A percentile compares a stretch with the other conserved stretches of the same genome.
phyloP scores from a whole-genome alignment of 1,284 basidiomycete species.

The Pascua guehoae region DNA sequence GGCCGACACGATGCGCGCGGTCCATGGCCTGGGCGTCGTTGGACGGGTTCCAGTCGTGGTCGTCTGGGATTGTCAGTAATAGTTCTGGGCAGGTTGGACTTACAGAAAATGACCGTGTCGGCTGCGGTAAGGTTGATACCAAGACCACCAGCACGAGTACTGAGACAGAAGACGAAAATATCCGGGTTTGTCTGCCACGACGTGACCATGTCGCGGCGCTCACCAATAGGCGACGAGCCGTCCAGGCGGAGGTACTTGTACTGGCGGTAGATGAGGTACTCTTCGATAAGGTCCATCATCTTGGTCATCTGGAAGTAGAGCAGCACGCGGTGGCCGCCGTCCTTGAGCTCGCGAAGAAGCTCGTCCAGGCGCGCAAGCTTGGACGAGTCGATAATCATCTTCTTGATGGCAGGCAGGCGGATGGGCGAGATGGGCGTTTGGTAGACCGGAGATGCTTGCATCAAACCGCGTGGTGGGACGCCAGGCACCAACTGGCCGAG shows the following conservation, averaged over 20 bases:
- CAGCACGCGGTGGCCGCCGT: constrained; percentile 87
- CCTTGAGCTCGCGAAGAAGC: constrained; percentile 87
- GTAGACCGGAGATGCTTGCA: constrained; percentile 63
- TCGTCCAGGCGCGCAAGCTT: constrained; percentile 89
- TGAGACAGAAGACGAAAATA: constrained; percentile 92
- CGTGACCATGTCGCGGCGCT: constrained; percentile 97
- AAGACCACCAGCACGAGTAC: constrained; percentile 92
- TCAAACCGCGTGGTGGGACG: constrained; percentile 65
- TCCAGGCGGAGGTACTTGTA: constrained; percentile 97
- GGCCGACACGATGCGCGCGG: constrained; percentile 95
- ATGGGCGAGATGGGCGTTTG: constrained; percentile 82
- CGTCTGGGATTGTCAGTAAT: constrained; percentile 57
- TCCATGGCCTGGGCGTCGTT: constrained; percentile 99
- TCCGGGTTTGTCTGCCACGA: constrained; percentile 98
- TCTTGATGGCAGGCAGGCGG: constrained; percentile 91
- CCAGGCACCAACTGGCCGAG: constrained; percentile 61
- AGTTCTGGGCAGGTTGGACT: constrained; percentile 17
- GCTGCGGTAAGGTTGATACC: constrained; percentile 99
- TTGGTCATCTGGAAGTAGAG: constrained; percentile 99
- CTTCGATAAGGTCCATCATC: constrained; percentile 99
- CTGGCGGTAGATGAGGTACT: constrained; percentile 95
- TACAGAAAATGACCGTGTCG: constrained; percentile 86
- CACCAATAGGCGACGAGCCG: constrained; percentile 91
- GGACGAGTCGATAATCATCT: constrained; percentile 93
- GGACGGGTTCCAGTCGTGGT: constrained; percentile 99